A percentile compares a stretch with the other conserved stretches of the same genome.
Conservation (phyloP, 345 rosid species). For the Erucastrum elatum region DNA sequence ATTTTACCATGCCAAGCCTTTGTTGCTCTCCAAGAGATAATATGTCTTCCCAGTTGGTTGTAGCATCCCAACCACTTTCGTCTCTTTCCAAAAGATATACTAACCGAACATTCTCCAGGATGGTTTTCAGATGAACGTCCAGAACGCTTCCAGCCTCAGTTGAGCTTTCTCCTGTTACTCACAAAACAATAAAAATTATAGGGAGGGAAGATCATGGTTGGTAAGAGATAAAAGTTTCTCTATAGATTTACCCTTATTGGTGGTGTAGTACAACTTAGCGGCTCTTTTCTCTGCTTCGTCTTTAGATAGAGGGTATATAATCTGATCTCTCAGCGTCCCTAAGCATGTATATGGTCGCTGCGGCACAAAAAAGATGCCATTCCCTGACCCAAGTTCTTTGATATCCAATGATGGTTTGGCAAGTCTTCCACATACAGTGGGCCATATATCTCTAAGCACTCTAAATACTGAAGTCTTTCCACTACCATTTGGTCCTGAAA, state of each 20-base stretch:
- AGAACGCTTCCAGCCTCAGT: conserved; percentile 44
- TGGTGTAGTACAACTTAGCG: conserved; percentile 43
- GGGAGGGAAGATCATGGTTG: too few relatives aligned
- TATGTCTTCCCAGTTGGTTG: conserved; percentile 81
- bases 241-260: conserved; percentile 53
- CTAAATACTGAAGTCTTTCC: conserved; percentile 97
- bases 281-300: conserved; percentile 71
- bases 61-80: conserved; percentile 83
- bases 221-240: too few relatives aligned
- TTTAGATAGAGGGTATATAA: conserved; percentile 88
- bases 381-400: conserved; percentile 58
- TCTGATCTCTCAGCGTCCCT: conserved; percentile 97
- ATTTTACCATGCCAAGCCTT: conserved; percentile 89
- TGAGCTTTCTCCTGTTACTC: conserved; percentile 47
- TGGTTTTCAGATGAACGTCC: conserved; percentile 61
- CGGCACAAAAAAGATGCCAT: conserved; percentile 87
- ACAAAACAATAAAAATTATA: neutral
- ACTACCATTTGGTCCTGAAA: conserved; percentile 92
- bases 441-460: conserved; percentile 95
- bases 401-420: conserved; percentile 63
- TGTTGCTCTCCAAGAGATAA: conserved; percentile 99
- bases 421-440: conserved; percentile 76
- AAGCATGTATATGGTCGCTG: conserved; percentile 94
- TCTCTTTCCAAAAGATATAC: conserved; percentile 87
- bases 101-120: conserved; percentile 78